Evolutionary conservation across 176 grass and related monocot genomes (phyloP).

Genomic region (Zea luxurians): DNA sequence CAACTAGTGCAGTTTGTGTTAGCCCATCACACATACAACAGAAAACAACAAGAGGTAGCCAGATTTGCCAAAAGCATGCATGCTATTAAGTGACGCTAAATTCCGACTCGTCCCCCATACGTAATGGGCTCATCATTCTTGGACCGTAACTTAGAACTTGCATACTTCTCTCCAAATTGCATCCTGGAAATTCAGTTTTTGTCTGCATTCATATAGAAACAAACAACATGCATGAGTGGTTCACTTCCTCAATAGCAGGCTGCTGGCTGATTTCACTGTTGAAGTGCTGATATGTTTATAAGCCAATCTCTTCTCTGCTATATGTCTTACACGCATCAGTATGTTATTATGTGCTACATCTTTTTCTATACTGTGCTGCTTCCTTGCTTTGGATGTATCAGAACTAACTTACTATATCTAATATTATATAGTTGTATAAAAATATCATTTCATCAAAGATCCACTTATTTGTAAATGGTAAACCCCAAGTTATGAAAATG

Average conservation of each 20-base stretch:
- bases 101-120: not conserved
- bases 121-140: not conserved
- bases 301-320: not conserved
- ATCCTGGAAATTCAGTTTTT: conserved; percentile 19
- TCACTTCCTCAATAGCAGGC: conserved; percentile 23
- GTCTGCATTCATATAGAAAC: not conserved
- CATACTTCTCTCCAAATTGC: not conserved
- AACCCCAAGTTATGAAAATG: not conserved
- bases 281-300: not conserved
- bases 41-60: not conserved
- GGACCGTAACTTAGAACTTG: not conserved
- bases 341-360: not conserved
- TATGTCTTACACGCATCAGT: not conserved
- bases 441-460: conserved; percentile 17
- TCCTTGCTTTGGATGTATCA: conserved; percentile 23
- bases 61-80: not conserved
- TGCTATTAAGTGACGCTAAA: not conserved
- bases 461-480: not conserved
- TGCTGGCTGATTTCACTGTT: not conserved
- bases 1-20: not conserved
- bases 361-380: not conserved
- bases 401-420: not conserved
- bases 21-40: not conserved
- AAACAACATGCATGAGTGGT: conserved; percentile 22
- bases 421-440: conserved; percentile 4